phyloP scores from a whole-genome alignment of 805 yeast species.

The Yarrowia deformans region DNA sequence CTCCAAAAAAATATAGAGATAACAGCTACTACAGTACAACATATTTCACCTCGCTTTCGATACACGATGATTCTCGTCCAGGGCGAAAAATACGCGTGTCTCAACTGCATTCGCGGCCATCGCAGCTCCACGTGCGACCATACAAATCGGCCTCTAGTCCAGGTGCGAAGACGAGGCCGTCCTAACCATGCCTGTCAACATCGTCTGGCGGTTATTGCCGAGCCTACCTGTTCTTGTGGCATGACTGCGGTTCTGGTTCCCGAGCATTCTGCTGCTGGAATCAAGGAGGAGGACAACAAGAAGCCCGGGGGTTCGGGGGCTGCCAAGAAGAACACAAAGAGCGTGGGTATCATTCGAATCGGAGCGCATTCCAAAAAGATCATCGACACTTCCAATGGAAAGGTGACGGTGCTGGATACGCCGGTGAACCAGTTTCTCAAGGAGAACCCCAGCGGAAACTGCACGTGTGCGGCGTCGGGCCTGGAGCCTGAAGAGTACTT shows the following conservation, averaged over 20 bases:
- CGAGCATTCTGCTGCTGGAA: slow-evolving; percentile 30
- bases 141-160: slow-evolving; percentile 76
- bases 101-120: slow-evolving; percentile 85
- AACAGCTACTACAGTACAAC: no score
- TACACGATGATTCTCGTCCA: slow-evolving; percentile 77
- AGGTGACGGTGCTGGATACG: slow-evolving; percentile 42
- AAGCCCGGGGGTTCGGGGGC: slow-evolving; percentile 6
- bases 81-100: slow-evolving; percentile 75
- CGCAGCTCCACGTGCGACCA: slow-evolving; percentile 88
- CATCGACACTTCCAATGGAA: slow-evolving; percentile 44
- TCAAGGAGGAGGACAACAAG: slow-evolving; percentile 28
- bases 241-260: slow-evolving; percentile 30
- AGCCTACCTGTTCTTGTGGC: slow-evolving; percentile 40
- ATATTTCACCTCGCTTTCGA: not conserved
- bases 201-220: slow-evolving; percentile 57
- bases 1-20: not conserved
- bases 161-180: slow-evolving; percentile 89
- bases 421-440: slow-evolving; percentile 37
- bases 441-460: slow-evolving; percentile 35
- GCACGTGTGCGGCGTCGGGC: slow-evolving; percentile 30
- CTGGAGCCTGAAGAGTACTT: slow-evolving; percentile 35
- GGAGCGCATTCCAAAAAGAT: slow-evolving; percentile 44
- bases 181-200: slow-evolving; percentile 69
- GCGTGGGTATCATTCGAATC: slow-evolving; percentile 43
- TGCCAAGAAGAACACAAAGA: slow-evolving; percentile 32